A percentile compares a stretch with the other conserved stretches of the same genome.
These are phyloP conservation scores for Zea luxurians DNA, from an alignment of 176 grass and related monocot genomes.

Conservation along the genomic window DNA sequence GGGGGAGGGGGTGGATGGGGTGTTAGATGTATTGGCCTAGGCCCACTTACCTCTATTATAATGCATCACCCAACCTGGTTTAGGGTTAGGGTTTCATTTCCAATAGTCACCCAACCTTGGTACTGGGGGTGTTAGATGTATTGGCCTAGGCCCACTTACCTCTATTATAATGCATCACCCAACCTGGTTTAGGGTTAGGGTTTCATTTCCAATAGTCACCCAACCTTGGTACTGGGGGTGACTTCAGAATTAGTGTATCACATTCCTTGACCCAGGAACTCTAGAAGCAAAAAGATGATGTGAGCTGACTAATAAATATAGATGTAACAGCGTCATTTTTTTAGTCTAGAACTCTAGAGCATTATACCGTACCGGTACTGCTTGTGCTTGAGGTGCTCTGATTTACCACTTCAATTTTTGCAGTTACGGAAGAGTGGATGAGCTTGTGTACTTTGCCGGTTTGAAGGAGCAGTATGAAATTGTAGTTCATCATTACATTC, in stretches of 20 bases:
- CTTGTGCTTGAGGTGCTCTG: not conserved
- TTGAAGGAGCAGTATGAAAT: conserved; percentile 95
- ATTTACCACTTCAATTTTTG: conserved; percentile 33
- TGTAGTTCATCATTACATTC: conserved; percentile 96
- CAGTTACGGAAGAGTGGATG: conserved; percentile 90
- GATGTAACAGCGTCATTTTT: conserved; percentile 3
- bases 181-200: too few species aligned
- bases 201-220: too few species aligned
- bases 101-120: not conserved
- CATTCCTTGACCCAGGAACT: not conserved
- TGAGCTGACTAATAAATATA: conserved; percentile 12
- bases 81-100: too few species aligned
- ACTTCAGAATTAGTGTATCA: not conserved
- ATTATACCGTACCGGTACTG: conserved; percentile 11
- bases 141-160: too few species aligned
- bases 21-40: too few species aligned
- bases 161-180: too few species aligned
- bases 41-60: too few species aligned
- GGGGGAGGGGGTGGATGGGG: too few species aligned
- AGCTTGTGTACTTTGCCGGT: conserved; percentile 93
- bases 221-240: not conserved
- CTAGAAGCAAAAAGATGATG: not conserved
- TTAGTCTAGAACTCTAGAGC: conserved; percentile 21
- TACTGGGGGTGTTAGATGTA: too few species aligned
- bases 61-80: too few species aligned